Evolutionary conservation across 306 rosid species (phyloP).

Genomic region (Cajanus cajan): DNA sequence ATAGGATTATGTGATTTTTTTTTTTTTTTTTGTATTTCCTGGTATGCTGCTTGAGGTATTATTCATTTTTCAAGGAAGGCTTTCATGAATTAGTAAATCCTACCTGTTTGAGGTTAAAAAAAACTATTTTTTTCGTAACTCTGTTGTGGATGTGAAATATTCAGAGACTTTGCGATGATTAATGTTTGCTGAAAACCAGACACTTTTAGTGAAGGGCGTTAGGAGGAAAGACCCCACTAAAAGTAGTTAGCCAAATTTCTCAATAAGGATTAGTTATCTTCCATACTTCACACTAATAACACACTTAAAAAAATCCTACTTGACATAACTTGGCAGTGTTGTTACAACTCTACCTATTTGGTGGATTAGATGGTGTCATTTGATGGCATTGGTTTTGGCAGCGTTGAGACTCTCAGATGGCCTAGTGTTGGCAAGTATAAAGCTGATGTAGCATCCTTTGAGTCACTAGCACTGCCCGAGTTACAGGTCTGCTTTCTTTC

Average conservation of each 20-base stretch:
- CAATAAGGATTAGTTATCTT: too few relatives aligned
- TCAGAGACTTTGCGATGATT: too few relatives aligned
- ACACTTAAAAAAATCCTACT: too few relatives aligned
- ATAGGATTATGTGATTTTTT: background rate
- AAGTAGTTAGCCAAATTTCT: too few relatives aligned
- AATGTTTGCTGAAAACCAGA: too few relatives aligned
- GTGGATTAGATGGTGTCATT: slow-evolving; percentile 28
- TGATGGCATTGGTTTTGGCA: slow-evolving; percentile 46
- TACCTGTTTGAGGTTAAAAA: background rate
- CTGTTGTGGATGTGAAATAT: too few relatives aligned
- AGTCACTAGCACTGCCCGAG: slow-evolving; percentile 76
- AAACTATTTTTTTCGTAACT: too few relatives aligned
- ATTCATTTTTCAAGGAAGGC: background rate
- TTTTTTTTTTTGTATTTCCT: background rate
- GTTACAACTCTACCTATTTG: slow-evolving; percentile 9
- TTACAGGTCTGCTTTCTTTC: slow-evolving; percentile 58
- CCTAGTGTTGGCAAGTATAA: slow-evolving; percentile 81
- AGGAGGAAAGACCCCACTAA: too few relatives aligned
- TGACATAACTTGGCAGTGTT: background rate
- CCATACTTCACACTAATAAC: too few relatives aligned
- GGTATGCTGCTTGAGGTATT: slow-evolving; percentile 2
- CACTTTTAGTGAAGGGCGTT: too few relatives aligned
- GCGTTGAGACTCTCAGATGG: slow-evolving; percentile 67
- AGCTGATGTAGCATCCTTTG: slow-evolving; percentile 75
- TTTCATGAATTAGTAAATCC: background rate